A percentile compares a stretch with the other conserved stretches of the same genome.
These are phyloP conservation scores for Cymbidium sinense DNA, from an alignment of 106 monocot genomes.

Conservation along the genomic window DNA sequence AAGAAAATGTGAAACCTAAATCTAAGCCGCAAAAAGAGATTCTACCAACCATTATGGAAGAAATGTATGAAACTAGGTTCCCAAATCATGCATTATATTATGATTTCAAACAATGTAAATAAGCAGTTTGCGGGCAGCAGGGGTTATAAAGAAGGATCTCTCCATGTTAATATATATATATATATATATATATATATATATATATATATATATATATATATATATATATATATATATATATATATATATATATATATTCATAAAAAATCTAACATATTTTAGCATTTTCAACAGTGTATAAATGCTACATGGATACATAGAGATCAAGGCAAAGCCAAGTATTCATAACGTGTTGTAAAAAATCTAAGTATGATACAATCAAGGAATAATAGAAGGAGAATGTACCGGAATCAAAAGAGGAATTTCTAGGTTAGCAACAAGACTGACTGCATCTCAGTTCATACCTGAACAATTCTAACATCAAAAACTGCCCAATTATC, in stretches of 20 bases:
- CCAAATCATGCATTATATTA: neutral
- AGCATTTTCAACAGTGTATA: neutral
- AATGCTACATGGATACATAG: neutral
- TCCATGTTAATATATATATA: neutral
- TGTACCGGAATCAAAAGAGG: neutral
- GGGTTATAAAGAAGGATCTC: neutral
- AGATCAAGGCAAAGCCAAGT: neutral
- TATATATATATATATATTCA: neutral
- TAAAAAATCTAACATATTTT: neutral
- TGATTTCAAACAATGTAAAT: neutral
- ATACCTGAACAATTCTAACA: slow-evolving; percentile 74
- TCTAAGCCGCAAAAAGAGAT: neutral
- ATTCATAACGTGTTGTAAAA: neutral
- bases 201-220: neutral
- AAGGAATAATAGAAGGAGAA: neutral
- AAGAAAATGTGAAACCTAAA: neutral
- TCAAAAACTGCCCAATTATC: slow-evolving; percentile 44
- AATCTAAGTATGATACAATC: neutral
- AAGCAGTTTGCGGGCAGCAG: neutral
- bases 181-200: neutral
- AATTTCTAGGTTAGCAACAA: neutral
- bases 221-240: neutral
- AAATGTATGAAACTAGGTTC: neutral
- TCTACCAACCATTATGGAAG: neutral
- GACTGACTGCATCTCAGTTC: neutral